Base-by-base conservation (phyloP, 2,329 filamentous ascomycete species). In the Xylaria arbuscula region DNA sequence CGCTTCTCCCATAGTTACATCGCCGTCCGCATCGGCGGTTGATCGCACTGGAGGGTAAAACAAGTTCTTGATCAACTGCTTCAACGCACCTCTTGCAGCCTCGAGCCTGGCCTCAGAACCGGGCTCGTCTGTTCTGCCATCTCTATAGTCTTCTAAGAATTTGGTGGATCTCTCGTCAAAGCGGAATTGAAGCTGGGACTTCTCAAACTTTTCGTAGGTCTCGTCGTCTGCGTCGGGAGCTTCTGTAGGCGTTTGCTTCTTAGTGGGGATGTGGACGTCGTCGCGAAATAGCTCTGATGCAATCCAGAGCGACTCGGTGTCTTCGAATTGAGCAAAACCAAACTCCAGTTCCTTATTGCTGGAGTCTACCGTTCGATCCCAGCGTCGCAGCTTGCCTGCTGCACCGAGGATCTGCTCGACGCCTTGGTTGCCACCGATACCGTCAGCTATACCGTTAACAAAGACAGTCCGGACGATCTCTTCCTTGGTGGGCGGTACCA, bases 281-380 rank as follows among this genome's bases (percentile, higher is more conserved):
- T 96, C 91, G 78, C 90, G 89, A 74, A 98, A 88, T 65, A 97
- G 88, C 79, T 97, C 93, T 64, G 94, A 89, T 51, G 95, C 96
- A 53, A 91, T 91, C 78, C 91, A 90, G 73, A 99, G 85, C 72
- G 94, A 95, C 80, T 97, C 93, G 28, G 91, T 89, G 79, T 98
- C 94, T 71, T 97, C 95, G 80, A 92, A 99, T 80, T 98, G 92
- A 68, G 95, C 96, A 81, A 99, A 98, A 15, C 95, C 96, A 83
- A 98, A 98, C 71, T 90, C 91, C 80, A 91, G 90, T 64, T 90
- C 90, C 81, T 95, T 96, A 72, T 76, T 76, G 58, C 63, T 64
- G 47, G 91, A 89, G 78, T 93, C 89, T 19, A 88, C 89, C 40
- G 90, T 91, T 68, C 93, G 86, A 71, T 94, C 94, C 94, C 94